phyloP scores from a whole-genome alignment of 352 stramenopile genomes.

The Vaucheria bursata region DNA sequence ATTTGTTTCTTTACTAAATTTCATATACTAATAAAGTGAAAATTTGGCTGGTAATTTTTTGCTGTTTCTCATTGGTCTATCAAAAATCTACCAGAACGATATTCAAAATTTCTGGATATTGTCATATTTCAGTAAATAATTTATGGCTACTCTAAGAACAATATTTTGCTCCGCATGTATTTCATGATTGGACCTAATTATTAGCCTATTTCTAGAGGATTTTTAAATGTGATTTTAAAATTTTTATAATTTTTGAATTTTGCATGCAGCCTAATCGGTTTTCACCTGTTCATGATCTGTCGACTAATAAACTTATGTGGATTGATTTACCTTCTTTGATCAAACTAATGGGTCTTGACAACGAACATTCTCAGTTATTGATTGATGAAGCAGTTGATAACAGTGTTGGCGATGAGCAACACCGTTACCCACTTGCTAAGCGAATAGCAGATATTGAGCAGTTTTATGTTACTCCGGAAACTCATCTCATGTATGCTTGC shows the following conservation, averaged over 20 bases:
- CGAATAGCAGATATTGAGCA: slow-evolving; percentile 16
- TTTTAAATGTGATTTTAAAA: neutral
- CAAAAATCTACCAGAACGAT: neutral
- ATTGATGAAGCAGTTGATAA: neutral
- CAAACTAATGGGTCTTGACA: no score
- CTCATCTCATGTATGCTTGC: slow-evolving; percentile 34
- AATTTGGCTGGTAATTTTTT: no score
- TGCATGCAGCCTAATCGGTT: neutral
- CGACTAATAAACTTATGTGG: neutral
- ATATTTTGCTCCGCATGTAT: neutral
- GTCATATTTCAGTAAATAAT: neutral
- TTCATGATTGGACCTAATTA: neutral
- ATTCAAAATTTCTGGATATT: neutral
- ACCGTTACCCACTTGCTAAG: slow-evolving; percentile 13
- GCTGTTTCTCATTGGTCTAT: no score
- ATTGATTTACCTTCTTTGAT: neutral
- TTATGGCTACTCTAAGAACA: neutral
- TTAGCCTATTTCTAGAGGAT: neutral
- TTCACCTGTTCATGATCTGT: neutral
- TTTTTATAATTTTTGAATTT: neutral
- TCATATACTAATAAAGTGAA: no score
- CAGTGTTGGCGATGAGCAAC: neutral
- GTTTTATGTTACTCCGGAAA: slow-evolving; percentile 41
- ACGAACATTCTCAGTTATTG: no score
- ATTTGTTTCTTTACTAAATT: no score